Conservation (phyloP, 2,329 filamentous ascomycete genomes). For the Pyrenophora tritici-repentis region DNA sequence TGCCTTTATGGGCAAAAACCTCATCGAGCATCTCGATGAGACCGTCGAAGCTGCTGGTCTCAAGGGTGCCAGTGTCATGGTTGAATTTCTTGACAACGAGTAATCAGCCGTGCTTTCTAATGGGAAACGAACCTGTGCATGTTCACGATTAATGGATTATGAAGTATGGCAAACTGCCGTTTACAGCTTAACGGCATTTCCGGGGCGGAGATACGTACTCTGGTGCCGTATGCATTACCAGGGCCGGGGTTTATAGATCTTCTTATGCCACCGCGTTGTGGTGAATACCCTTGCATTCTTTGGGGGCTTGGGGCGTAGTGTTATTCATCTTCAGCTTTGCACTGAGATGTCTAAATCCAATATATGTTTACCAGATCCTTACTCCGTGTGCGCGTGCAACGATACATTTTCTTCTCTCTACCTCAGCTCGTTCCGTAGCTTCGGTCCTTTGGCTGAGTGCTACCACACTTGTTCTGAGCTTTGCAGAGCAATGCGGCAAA, state of each 20-base stretch:
- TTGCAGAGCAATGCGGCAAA: too few species aligned
- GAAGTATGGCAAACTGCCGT: not conserved
- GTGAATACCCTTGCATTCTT: slow-evolving; percentile 16
- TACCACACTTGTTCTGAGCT: too few species aligned
- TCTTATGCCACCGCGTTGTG: slow-evolving; percentile 6
- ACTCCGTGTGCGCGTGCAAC: too few species aligned
- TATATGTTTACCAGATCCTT: too few species aligned
- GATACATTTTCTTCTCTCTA: too few species aligned
- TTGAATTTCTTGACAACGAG: slow-evolving; percentile 69
- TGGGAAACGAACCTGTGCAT: too few species aligned
- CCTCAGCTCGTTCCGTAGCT: too few species aligned
- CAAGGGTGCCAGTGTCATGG: slow-evolving; percentile 93
- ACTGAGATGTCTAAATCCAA: not conserved
- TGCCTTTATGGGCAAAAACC: slow-evolving; percentile 82
- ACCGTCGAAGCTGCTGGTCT: slow-evolving; percentile 81
- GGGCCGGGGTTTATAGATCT: slow-evolving; percentile 14
- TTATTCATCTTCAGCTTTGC: not conserved
- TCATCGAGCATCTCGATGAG: slow-evolving; percentile 74
- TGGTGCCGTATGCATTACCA: not conserved
- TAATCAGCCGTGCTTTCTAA: not conserved
- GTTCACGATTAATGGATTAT: not conserved
- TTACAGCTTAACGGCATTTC: not conserved
- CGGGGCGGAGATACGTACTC: slow-evolving; percentile 2
- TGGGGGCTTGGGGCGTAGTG: slow-evolving; percentile 3
- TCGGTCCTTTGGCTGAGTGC: too few species aligned